Evolutionary conservation across 1,284 basidiomycete genomes (phyloP), one percentile per base, ranked within the genome.

Genomic region (Rhizoctonia solani): DNA sequence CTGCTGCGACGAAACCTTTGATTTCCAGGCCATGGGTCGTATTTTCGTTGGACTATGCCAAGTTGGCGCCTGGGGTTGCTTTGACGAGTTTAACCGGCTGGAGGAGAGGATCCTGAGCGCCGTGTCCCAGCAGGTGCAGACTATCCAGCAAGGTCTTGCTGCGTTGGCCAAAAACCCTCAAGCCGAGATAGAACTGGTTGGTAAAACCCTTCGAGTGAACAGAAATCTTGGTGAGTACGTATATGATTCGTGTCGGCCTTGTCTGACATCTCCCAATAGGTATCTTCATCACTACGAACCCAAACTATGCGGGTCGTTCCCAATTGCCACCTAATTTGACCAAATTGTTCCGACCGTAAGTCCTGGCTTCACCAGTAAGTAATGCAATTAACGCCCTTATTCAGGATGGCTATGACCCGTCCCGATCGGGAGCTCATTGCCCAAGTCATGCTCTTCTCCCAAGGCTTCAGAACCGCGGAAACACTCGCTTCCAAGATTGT

Each of bases 1-100:
- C 81, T 99, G 97, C 77, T 99, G 97, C 75, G 97, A 99, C 78
- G 96, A 99, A 78, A 98, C 93, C 0, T 99, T 99, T 77, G 98
- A 99, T 79, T 98, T 98, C 83, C 95, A 98, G 76, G 97, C 97
- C 1, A 99, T 99, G 97, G 96, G 96, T 70, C 92, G 97, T 73
- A 98, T 99, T 74, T 98, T 99, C 76, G 89, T 99, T 73, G 97
- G 97, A 70, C 85, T 99, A 19, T 99, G 96, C 79, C 94, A 98
- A 80, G 97, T 99, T 41, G 98, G 97, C 41, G 97, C 97, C 0
- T 99, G 98, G 95, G 95, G 95, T 27, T 98, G 95, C 76, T 98
- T 98, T 78, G 95, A 98, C 76, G 93, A 96, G 79, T 96, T 96
- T 81, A 99, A 99, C 77, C 90, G 97, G 74, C 83, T 99, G 47